Percentiles rank a stretch among this genome's conserved stretches.
Evolutionary conservation across 768 basidiomycete genomes (phyloP).

Genomic region (Suillus weaverae): DNA sequence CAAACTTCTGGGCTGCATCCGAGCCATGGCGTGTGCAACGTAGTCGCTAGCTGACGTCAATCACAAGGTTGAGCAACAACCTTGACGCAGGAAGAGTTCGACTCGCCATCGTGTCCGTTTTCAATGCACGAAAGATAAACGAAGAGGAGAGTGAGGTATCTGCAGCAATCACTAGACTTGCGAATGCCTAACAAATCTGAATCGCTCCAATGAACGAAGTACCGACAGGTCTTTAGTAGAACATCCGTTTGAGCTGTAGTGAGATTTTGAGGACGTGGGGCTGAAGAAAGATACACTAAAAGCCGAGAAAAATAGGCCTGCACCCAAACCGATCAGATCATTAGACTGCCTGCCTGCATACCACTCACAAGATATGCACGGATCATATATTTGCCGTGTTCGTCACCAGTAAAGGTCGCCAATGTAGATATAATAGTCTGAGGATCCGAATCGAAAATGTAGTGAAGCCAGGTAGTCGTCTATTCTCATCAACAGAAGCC

Average conservation of each 20-base stretch:
- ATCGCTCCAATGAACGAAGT: slow-evolving; percentile 26
- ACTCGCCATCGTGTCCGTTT: slow-evolving; percentile 20
- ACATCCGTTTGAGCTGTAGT: slow-evolving; percentile 19
- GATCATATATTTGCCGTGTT: slow-evolving; percentile 2
- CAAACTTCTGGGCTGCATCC: slow-evolving; percentile 1
- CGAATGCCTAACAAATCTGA: slow-evolving; percentile 25
- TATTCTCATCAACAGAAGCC: slow-evolving; percentile 23
- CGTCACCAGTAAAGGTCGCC: background rate
- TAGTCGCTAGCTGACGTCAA: background rate
- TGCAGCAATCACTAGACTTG: slow-evolving; percentile 31
- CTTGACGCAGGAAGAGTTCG: background rate
- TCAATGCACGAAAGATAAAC: slow-evolving; percentile 22
- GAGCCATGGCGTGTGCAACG: background rate
- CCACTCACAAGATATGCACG: slow-evolving; percentile 3
- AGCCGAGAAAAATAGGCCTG: slow-evolving; percentile 26
- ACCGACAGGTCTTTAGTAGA: slow-evolving; percentile 20
- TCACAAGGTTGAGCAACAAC: background rate
- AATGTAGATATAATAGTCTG: background rate
- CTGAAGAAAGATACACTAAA: slow-evolving; percentile 18
- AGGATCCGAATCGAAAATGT: slow-evolving; percentile 16
- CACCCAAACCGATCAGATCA: background rate
- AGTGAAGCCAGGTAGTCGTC: slow-evolving; percentile 57
- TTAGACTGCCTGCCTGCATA: too few relatives aligned
- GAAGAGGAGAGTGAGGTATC: slow-evolving; percentile 28
- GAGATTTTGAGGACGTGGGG: slow-evolving; percentile 14